A percentile compares a stretch with the other conserved stretches of the same genome.
Evolutionary conservation across 805 yeast species (phyloP).

Genomic region (Kregervanrija delftensis): DNA sequence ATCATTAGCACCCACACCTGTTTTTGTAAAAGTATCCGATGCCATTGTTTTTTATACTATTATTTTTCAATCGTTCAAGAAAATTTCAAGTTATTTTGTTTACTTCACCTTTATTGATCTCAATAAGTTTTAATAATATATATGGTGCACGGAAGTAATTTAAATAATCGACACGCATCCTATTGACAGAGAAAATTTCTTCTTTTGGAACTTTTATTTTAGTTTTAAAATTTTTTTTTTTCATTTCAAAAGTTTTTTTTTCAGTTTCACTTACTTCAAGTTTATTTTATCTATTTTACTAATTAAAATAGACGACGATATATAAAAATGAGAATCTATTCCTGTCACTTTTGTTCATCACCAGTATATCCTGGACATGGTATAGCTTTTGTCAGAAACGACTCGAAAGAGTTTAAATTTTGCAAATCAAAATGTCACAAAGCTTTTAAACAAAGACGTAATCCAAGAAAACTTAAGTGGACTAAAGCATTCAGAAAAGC

Average conservation of each 20-base stretch:
- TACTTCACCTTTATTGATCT: not conserved
- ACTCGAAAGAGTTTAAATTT: conserved; percentile 94
- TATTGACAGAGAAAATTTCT: too few relatives aligned
- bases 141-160: too few relatives aligned
- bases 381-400: conserved; percentile 95
- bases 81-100: not conserved
- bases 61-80: not conserved
- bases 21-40: not conserved
- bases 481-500: conserved; percentile 98
- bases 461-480: conserved; percentile 97
- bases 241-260: not conserved
- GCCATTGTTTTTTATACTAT: not conserved
- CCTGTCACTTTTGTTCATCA: conserved; percentile 95
- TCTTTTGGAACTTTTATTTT: too few relatives aligned
- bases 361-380: conserved; percentile 96
- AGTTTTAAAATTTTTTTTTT: not conserved
- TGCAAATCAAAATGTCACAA: conserved; percentile 98
- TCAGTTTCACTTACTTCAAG: not conserved
- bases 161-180: too few relatives aligned
- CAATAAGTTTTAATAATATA: not conserved
- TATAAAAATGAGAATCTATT: conserved; percentile 65
- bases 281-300: not conserved
- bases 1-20: not conserved
- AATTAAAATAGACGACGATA: not conserved
- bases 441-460: conserved; percentile 94